These are phyloP conservation scores for Dioscorea dumetorum DNA, from an alignment of 106 monocot species.

Conservation along the genomic window DNA sequence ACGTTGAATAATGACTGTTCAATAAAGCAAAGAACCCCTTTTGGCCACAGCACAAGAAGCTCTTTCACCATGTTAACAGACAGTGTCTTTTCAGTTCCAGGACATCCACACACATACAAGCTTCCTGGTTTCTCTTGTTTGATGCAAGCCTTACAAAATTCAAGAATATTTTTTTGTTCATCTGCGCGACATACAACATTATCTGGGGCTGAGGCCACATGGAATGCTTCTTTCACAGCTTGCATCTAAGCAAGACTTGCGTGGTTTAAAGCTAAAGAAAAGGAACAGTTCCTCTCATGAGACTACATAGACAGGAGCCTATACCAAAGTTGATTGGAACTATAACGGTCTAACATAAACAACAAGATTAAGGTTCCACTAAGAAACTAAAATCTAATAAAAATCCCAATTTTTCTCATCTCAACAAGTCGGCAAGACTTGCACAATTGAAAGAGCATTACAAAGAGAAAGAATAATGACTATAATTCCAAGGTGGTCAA, in stretches of 20 bases:
- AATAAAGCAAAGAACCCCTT: slow-evolving; percentile 33
- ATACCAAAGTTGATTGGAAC: no score
- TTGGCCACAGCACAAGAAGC: slow-evolving; percentile 48
- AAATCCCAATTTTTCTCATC: no score
- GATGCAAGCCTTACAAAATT: slow-evolving; percentile 70
- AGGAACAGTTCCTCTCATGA: no score
- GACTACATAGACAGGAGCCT: no score
- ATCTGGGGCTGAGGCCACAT: slow-evolving; percentile 54
- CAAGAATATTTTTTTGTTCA: slow-evolving; percentile 64
- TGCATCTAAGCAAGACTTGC: slow-evolving; percentile 63
- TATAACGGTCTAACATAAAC: no score
- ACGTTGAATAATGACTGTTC: neutral
- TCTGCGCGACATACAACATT: slow-evolving; percentile 69
- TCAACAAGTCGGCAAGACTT: no score
- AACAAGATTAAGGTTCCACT: no score
- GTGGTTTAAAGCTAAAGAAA: neutral
- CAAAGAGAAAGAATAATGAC: no score
- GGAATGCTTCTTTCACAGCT: slow-evolving; percentile 74
- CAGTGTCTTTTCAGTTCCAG: slow-evolving; percentile 92
- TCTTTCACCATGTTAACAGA: slow-evolving; percentile 51
- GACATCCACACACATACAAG: slow-evolving; percentile 89
- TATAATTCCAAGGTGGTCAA: no score
- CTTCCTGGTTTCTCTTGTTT: slow-evolving; percentile 54
- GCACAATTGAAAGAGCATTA: no score
- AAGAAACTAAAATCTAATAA: no score